Conservation (phyloP, 2,329 filamentous ascomycete genomes). For the Acrocalymma vagum region DNA sequence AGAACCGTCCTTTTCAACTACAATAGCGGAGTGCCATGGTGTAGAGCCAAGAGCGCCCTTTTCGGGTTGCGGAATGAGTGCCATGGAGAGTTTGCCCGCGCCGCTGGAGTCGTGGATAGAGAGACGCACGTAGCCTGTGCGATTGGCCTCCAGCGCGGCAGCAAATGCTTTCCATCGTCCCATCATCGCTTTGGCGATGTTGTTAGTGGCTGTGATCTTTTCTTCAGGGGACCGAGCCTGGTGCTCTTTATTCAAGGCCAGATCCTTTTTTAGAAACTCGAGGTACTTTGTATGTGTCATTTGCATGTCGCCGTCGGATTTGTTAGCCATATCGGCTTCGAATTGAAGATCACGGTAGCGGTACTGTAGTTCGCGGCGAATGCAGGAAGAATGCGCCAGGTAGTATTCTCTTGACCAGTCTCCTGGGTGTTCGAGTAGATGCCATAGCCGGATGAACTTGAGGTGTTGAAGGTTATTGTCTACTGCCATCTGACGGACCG, state of each 20-base stretch:
- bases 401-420: slow-evolving; percentile 30
- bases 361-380: slow-evolving; percentile 32
- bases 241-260: slow-evolving; percentile 25
- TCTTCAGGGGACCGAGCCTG: slow-evolving; percentile 23
- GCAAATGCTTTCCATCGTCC: slow-evolving; percentile 36
- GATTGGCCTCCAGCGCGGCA: slow-evolving; percentile 26
- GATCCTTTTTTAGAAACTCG: slow-evolving; percentile 34
- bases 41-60: slow-evolving; percentile 29
- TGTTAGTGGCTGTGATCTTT: slow-evolving; percentile 26
- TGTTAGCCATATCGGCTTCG: slow-evolving; percentile 40
- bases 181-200: slow-evolving; percentile 43
- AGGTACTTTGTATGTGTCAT: slow-evolving; percentile 39
- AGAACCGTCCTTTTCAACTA: slow-evolving; percentile 28
- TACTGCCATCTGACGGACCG: slow-evolving; percentile 21
- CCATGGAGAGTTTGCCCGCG: slow-evolving; percentile 38
- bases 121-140: slow-evolving; percentile 33
- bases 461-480: slow-evolving; percentile 26
- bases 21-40: slow-evolving; percentile 34
- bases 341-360: slow-evolving; percentile 33
- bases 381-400: slow-evolving; percentile 28
- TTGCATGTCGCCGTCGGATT: slow-evolving; percentile 32
- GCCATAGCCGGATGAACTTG: slow-evolving; percentile 27
- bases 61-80: slow-evolving; percentile 31
- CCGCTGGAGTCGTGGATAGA: slow-evolving; percentile 43
- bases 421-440: slow-evolving; percentile 24